Evolutionary conservation across 768 basidiomycete genomes (phyloP), one percentile per base, ranked within the genome.

Genomic region (Amanita molliuscula): DNA sequence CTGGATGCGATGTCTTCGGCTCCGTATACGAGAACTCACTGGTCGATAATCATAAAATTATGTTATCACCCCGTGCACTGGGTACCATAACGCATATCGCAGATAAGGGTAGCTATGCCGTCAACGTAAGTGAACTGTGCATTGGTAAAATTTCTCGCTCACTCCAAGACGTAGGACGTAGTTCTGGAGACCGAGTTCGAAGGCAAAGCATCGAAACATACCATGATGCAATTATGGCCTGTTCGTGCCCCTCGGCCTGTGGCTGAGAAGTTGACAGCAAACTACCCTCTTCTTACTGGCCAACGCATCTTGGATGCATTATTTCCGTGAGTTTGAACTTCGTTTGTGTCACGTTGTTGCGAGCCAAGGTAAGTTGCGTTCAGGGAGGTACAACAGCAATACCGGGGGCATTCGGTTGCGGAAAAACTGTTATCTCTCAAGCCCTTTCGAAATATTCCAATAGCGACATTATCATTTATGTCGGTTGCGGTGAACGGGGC

Each of bases 221-320:
- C 88, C 15, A 83, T 99, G 81, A 88, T 96, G 89, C 96, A 99
- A 62, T 73, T 95, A 28, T 99, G 96, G 96, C 96, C 96, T 56
- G 96, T 99, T 54, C 90, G 96, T 61, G 96, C 95, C 16, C 93
- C 96, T 44, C 81, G 96, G 49, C 96, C 96, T 9, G 87, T 92
- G 23, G 73, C 88, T n/a, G 90, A 98, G 71, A 98, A 98, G 69
- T 78, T 87, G 60, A 94, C 88, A 3, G 94, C 95, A 50, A 79
- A 95, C 65, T 79, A 81, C 65, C 96, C 96, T 37, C 74, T 99
- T 15, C 71, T 93, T 31, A 99, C 96, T 44, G 96, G 96, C 43
- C 96, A 99, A 67, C 88, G 96, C 55, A 93, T 99, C 55, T 71
- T 99, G 42, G 96, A 99, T 59, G 90, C 94, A 3, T 73, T 98